A percentile compares a stretch with the other conserved stretches of the same genome.
Evolutionary conservation across 2,329 filamentous ascomycete genomes (phyloP).

Genomic region (Lizonia empirigonia): DNA sequence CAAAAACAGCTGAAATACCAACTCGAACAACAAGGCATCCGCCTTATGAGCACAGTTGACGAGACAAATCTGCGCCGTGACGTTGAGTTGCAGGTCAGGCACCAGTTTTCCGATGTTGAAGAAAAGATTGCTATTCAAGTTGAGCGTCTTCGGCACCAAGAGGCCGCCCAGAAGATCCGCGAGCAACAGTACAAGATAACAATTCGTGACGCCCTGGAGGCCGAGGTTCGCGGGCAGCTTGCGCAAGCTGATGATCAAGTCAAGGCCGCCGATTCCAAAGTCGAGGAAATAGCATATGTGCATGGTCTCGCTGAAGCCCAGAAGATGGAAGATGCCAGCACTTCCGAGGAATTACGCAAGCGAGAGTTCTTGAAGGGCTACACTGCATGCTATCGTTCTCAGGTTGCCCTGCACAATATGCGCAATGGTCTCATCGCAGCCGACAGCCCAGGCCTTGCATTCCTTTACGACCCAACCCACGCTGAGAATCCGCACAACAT

Average conservation of each 20-base stretch:
- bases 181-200: slow-evolving; percentile 27
- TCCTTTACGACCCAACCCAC: slow-evolving; percentile 27
- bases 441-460: slow-evolving; percentile 25
- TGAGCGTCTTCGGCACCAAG: slow-evolving; percentile 19
- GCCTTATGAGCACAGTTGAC: slow-evolving; percentile 15
- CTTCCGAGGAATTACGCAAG: background rate
- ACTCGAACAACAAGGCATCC: slow-evolving; percentile 15
- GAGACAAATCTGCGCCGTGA: slow-evolving; percentile 11
- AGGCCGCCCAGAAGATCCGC: slow-evolving; percentile 23
- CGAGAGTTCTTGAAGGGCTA: slow-evolving; percentile 30
- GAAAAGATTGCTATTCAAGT: slow-evolving; percentile 9
- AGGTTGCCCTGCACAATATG: slow-evolving; percentile 16
- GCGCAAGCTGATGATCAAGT: background rate
- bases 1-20: slow-evolving; percentile 27
- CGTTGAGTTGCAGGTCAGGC: slow-evolving; percentile 10
- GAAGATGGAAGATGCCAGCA: background rate
- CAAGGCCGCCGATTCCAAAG: background rate
- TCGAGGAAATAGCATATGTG: slow-evolving; percentile 17
- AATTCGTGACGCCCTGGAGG: slow-evolving; percentile 11
- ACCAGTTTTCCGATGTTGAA: slow-evolving; percentile 3
- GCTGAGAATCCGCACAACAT: slow-evolving; percentile 22
- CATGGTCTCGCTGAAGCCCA: slow-evolving; percentile 13
- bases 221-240: slow-evolving; percentile 5
- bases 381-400: slow-evolving; percentile 16
- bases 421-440: slow-evolving; percentile 21